Evolutionary conservation across 78 protist genomes (phyloP).

Genomic region (Cyanophora paradoxa): DNA sequence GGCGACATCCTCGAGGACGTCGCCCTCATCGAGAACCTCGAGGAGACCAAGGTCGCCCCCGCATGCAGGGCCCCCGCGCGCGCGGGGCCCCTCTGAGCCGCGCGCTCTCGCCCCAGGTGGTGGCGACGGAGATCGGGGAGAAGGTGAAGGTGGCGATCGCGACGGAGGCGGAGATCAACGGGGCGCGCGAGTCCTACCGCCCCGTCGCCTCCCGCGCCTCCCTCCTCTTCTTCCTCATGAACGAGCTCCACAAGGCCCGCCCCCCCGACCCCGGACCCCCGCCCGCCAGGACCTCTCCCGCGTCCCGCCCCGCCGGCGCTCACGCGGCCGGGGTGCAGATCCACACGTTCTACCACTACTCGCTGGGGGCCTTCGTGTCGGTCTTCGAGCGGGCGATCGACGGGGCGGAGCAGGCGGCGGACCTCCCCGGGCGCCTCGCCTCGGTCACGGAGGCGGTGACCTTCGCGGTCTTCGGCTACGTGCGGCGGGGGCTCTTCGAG

Average conservation of each 20-base stretch:
- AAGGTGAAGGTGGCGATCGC: constrained; percentile 30
- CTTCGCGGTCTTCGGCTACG: constrained; percentile 5
- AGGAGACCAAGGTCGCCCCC: too few species aligned
- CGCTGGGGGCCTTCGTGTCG: constrained; percentile 14
- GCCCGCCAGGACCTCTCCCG: too few species aligned
- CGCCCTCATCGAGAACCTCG: constrained; percentile 54
- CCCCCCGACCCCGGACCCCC: too few species aligned
- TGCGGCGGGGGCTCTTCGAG: constrained; percentile 51
- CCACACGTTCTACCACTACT: constrained; percentile 55
- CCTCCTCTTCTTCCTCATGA: constrained; percentile 53
- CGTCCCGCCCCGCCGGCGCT: too few species aligned
- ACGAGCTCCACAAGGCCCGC: constrained; percentile 29
- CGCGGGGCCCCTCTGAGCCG: too few species aligned
- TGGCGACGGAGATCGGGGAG: constrained; percentile 28
- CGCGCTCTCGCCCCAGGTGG: constrained; percentile 40
- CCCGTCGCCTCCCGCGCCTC: constrained; percentile 63
- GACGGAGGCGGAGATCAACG: constrained; percentile 33
- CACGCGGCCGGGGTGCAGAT: too few species aligned
- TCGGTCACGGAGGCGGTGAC: constrained; percentile 8
- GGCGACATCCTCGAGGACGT: constrained; percentile 55
- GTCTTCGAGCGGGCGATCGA: neutral
- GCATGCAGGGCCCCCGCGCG: too few species aligned
- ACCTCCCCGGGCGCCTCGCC: neutral
- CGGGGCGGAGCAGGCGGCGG: neutral
- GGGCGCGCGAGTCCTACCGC: constrained; percentile 42